Percentiles rank a stretch among this genome's conserved stretches.
phyloP scores from a whole-genome alignment of 2,329 filamentous ascomycete genomes.

The Penicillium sp. region DNA sequence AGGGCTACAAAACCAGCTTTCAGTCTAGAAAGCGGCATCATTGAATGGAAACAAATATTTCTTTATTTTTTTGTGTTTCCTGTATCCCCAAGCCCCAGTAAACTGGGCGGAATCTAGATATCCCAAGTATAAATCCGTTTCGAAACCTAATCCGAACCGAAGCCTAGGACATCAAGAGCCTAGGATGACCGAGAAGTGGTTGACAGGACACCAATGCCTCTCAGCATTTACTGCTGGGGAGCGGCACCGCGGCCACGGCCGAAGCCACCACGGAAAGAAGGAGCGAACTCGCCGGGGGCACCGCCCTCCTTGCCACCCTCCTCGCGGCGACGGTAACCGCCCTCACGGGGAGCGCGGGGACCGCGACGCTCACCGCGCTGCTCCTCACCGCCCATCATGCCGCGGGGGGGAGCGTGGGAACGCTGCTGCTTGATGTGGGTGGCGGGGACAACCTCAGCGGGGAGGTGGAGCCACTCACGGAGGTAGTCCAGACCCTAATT shows the following conservation, averaged over 20 bases:
- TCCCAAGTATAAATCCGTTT: constrained; percentile 28
- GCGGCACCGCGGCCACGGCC: constrained; percentile 84
- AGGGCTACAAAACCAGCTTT: background rate
- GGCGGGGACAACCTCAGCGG: constrained; percentile 97
- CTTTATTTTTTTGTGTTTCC: constrained; percentile 26
- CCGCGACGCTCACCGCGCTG: constrained; percentile 69
- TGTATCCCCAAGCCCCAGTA: constrained; percentile 24
- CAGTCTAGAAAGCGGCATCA: constrained; percentile 32
- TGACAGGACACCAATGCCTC: constrained; percentile 30
- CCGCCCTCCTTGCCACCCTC: constrained; percentile 83
- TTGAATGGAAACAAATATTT: constrained; percentile 29
- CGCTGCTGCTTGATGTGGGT: constrained; percentile 99
- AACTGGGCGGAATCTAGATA: constrained; percentile 19
- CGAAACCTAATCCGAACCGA: constrained; percentile 31
- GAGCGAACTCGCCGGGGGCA: constrained; percentile 88
- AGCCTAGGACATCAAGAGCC: constrained; percentile 28
- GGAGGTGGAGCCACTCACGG: constrained; percentile 99
- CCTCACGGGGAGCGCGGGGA: constrained; percentile 77
- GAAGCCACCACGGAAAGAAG: constrained; percentile 88
- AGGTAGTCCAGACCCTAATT: constrained; percentile 92
- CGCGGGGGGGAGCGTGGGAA: constrained; percentile 94
- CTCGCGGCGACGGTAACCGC: constrained; percentile 90
- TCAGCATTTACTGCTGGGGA: constrained; percentile 59
- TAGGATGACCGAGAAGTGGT: constrained; percentile 34
- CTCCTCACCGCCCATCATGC: constrained; percentile 91